phyloP scores from a whole-genome alignment of 805 yeast genomes.

The Cephaloascus fragrans region DNA sequence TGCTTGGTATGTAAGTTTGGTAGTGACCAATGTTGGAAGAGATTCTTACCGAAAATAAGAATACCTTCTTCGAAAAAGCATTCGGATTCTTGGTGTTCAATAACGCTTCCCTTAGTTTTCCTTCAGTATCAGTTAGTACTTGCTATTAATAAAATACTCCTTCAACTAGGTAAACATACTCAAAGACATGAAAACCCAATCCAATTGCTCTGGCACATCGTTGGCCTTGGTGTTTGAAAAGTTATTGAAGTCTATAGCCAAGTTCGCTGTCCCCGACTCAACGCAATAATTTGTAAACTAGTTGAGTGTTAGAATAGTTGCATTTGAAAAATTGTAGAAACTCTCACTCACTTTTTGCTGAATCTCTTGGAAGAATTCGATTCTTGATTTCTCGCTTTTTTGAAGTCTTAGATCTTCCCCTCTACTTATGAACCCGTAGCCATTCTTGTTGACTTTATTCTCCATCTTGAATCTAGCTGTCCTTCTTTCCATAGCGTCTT shows the following conservation, averaged over 20 bases:
- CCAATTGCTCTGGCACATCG: not conserved
- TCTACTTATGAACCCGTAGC: conserved; percentile 46
- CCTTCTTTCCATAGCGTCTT: conserved; percentile 11
- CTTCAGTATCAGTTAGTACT: conserved; percentile 5
- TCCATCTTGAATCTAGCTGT: conserved; percentile 18
- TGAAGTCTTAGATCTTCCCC: conserved; percentile 46
- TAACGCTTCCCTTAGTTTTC: conserved; percentile 50
- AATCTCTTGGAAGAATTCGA: conserved; percentile 26
- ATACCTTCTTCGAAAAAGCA: conserved; percentile 34
- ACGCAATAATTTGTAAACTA: no score
- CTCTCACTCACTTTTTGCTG: conserved; percentile 14
- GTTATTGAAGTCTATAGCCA: no score
- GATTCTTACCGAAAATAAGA: conserved; percentile 35
- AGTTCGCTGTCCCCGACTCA: no score
- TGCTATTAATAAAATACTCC: not conserved
- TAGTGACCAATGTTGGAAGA: conserved; percentile 36
- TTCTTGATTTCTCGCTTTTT: conserved; percentile 29
- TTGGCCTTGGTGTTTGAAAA: no score
- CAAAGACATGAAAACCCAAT: not conserved
- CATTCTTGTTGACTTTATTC: conserved; percentile 9
- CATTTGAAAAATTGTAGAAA: no score
- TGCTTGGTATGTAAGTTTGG: conserved; percentile 45
- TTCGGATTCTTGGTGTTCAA: conserved; percentile 24
- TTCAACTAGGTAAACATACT: not conserved
- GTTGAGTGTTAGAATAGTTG: no score